These are phyloP conservation scores for Viola pubescens DNA, from an alignment of 441 rosid genomes.

Conservation along the genomic window DNA sequence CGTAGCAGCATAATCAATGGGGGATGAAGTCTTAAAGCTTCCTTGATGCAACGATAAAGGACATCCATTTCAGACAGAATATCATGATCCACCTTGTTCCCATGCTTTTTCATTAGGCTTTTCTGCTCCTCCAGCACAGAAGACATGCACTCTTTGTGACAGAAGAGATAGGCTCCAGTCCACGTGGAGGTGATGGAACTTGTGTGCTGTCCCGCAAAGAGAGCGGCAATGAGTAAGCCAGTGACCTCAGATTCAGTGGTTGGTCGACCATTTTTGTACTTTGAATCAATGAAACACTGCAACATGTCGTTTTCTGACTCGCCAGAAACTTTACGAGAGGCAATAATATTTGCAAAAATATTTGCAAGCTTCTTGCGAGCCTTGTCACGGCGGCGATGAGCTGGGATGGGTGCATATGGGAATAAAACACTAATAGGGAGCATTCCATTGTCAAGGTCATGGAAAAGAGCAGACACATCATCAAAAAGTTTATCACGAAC, in stretches of 20 bases:
- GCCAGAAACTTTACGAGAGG: conserved; percentile 64
- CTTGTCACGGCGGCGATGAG: conserved; percentile 87
- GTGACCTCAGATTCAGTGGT: conserved; percentile 90
- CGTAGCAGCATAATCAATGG: conserved; percentile 92
- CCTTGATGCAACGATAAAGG: conserved; percentile 87
- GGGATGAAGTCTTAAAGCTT: conserved; percentile 95
- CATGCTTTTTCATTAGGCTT: conserved; percentile 60
- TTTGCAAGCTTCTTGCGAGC: conserved; percentile 80
- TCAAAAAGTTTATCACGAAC: conserved; percentile 95
- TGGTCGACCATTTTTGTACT: conserved; percentile 86
- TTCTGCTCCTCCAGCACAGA: conserved; percentile 80
- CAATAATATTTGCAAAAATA: conserved; percentile 70
- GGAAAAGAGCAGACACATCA: conserved; percentile 91
- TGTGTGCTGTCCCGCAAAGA: conserved; percentile 99
- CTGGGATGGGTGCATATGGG: conserved; percentile 91
- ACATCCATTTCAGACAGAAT: conserved; percentile 88
- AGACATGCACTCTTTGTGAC: conserved; percentile 46
- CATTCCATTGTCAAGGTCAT: conserved; percentile 98
- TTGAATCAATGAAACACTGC: conserved; percentile 92
- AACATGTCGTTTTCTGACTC: conserved; percentile 85
- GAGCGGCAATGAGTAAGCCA: conserved; percentile 94
- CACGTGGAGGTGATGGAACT: conserved; percentile 97
- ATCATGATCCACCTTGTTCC: conserved; percentile 82
- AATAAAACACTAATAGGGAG: conserved; percentile 91
- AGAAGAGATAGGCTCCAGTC: conserved; percentile 90